These are phyloP conservation scores for Piper betle DNA, from an alignment of 164 flowering plant species.

Conservation along the genomic window DNA sequence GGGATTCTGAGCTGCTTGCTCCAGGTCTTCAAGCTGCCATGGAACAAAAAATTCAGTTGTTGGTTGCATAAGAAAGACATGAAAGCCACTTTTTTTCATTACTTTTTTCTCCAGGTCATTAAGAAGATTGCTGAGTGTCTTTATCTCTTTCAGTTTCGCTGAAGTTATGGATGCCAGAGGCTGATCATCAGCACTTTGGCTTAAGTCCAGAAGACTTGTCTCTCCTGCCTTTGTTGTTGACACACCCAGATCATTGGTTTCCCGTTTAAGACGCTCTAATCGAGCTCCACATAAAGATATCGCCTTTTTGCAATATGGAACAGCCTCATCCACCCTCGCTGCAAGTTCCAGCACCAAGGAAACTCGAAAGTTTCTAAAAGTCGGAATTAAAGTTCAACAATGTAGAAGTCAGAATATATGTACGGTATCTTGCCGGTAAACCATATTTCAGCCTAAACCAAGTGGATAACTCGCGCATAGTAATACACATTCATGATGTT, in stretches of 20 bases:
- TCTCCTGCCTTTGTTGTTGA: slow-evolving; percentile 17
- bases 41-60: not conserved
- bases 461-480: too few species aligned
- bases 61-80: not conserved
- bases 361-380: slow-evolving; percentile 69
- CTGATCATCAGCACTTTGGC: slow-evolving; percentile 21
- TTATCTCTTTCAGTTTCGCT: slow-evolving; percentile 58
- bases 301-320: slow-evolving; percentile 78
- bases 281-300: slow-evolving; percentile 65
- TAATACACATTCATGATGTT: too few species aligned
- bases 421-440: too few species aligned
- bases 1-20: slow-evolving; percentile 53
- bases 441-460: too few species aligned
- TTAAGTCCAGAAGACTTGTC: slow-evolving; percentile 9
- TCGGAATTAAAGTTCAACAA: slow-evolving; percentile 27
- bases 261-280: slow-evolving; percentile 22
- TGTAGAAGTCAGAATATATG: too few species aligned
- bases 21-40: slow-evolving; percentile 89
- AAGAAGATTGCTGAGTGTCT: slow-evolving; percentile 45
- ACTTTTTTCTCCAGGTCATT: slow-evolving; percentile 87
- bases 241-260: slow-evolving; percentile 24
- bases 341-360: slow-evolving; percentile 83
- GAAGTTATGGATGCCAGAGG: slow-evolving; percentile 18
- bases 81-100: not conserved
- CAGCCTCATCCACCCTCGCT: slow-evolving; percentile 58